phyloP scores from a whole-genome alignment of 2,329 filamentous ascomycete species.

The Xylariaceae sp. region DNA sequence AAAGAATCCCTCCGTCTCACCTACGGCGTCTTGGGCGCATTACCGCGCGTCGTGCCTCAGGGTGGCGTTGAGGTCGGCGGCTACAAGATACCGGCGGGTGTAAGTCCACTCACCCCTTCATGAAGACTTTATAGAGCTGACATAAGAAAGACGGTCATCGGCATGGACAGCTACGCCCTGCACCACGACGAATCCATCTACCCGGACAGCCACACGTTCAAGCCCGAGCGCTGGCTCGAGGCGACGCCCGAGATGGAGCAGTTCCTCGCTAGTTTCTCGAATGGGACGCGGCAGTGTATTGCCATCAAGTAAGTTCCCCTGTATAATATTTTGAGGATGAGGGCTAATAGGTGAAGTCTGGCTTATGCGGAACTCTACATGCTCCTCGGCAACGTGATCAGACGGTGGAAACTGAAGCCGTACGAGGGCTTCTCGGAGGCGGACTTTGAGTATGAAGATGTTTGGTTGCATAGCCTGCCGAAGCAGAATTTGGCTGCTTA shows the following conservation, averaged over 20 bases:
- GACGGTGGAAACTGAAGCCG: not conserved
- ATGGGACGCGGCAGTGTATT: not conserved
- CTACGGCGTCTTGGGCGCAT: not conserved
- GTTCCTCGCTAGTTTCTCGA: not conserved
- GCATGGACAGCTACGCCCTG: not conserved
- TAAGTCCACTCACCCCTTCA: not conserved
- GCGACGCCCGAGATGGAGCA: not conserved
- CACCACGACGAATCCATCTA: not conserved
- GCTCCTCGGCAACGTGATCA: not conserved
- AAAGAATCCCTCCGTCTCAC: not conserved
- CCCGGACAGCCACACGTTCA: not conserved
- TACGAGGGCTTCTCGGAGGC: not conserved
- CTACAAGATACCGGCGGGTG: not conserved
- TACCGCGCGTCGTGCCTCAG: not conserved
- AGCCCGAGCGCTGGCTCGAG: not conserved
- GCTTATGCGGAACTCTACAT: not conserved
- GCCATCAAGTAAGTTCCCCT: not conserved
- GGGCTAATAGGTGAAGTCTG: not conserved
- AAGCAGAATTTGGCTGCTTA: not conserved
- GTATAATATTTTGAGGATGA: no score
- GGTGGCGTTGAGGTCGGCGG: not conserved
- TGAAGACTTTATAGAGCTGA: not conserved
- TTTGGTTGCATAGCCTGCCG: not conserved
- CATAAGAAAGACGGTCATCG: not conserved
- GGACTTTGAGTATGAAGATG: not conserved